These are phyloP conservation scores for Aegilops speltoides DNA, from an alignment of 176 grass and related monocot genomes.

Conservation along the genomic window DNA sequence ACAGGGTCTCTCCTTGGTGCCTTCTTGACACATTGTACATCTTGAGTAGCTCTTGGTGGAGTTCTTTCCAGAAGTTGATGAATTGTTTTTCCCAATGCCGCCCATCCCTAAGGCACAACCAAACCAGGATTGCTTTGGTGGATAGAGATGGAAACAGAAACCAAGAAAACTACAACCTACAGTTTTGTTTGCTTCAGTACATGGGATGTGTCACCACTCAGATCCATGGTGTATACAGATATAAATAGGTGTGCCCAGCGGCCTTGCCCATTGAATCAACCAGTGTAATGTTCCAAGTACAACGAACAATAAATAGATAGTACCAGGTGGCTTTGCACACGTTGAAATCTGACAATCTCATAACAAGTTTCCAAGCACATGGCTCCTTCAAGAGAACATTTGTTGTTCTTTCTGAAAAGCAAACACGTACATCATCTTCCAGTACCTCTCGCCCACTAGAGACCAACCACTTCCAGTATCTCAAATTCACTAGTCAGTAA, in stretches of 20 bases:
- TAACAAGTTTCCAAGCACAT: not conserved
- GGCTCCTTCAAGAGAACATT: not conserved
- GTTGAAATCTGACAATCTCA: not conserved
- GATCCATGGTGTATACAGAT: not conserved
- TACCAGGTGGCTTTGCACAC: not conserved
- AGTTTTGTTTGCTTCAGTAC: not conserved
- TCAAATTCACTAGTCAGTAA: not conserved
- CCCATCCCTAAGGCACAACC: not conserved
- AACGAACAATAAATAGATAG: not conserved
- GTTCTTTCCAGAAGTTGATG: not conserved
- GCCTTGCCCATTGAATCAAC: not conserved
- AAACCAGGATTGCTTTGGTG: not conserved
- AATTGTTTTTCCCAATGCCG: not conserved
- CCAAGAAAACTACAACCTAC: not conserved
- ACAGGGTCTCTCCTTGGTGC: too few relatives aligned
- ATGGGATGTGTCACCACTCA: not conserved
- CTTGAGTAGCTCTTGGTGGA: not conserved
- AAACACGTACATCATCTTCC: not conserved
- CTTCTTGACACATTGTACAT: too few relatives aligned
- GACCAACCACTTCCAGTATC: not conserved
- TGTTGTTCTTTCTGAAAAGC: too few relatives aligned
- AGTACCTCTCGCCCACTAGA: not conserved
- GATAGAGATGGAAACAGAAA: not conserved
- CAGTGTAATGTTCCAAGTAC: not conserved
- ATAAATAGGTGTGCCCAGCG: not conserved